Percentiles rank a stretch among this genome's conserved stretches.
These are phyloP conservation scores for Leishmania arabica DNA, from an alignment of 208 protist species.

Conservation along the genomic window DNA sequence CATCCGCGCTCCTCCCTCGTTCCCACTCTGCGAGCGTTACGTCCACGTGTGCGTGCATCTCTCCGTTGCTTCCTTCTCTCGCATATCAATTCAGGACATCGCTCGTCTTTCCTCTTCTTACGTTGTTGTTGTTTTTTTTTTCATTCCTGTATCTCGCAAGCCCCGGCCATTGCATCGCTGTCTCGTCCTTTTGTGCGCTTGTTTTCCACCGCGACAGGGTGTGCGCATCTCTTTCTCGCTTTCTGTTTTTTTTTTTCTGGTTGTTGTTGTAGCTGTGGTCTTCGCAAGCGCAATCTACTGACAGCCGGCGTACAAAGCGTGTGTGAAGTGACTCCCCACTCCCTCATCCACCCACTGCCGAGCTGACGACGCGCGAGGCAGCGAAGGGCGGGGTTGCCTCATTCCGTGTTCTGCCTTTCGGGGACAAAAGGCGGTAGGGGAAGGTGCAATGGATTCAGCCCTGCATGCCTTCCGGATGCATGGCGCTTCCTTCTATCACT, in stretches of 20 bases:
- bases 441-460: constrained; percentile 10
- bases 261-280: not conserved
- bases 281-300: not conserved
- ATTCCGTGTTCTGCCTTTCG: too few species aligned
- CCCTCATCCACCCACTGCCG: not conserved
- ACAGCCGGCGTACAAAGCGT: not conserved
- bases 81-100: not conserved
- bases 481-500: constrained; percentile 13
- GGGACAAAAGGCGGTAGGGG: not conserved
- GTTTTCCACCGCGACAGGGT: not conserved
- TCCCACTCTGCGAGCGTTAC: not conserved
- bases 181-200: not conserved
- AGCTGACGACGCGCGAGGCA: not conserved
- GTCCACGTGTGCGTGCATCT: not conserved
- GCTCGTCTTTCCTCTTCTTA: not conserved
- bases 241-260: not conserved
- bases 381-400: not conserved
- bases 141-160: too few species aligned
- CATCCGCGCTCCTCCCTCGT: not conserved
- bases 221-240: not conserved
- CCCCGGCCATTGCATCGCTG: not conserved
- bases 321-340: not conserved
- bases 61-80: not conserved
- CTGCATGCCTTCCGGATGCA: constrained; percentile 5
- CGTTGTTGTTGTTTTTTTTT: too few species aligned